Evolutionary conservation across 306 rosid species (phyloP), one percentile per base, ranked within the genome.

Genomic region (Herpetospermum pedunculosum): DNA sequence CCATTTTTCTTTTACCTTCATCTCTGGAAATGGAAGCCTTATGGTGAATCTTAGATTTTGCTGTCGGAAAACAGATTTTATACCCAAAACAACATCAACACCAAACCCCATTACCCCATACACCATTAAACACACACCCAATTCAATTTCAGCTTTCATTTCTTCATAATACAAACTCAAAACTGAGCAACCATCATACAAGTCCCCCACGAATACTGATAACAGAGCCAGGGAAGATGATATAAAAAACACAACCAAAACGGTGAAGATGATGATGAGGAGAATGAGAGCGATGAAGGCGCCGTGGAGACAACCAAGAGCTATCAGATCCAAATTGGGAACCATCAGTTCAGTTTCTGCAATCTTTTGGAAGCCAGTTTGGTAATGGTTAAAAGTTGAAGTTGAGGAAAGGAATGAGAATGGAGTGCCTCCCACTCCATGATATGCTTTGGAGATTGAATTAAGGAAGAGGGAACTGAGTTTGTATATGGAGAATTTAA

Each of bases 251-350:
- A 25, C 6, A 9, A 76, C 43, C 23, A 77, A 71, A 35, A 75
- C 4, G 37, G 63, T 1, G 5, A 75, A 80, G 71, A 74, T 40
- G 23, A 77, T 18, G 6, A 78, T 10, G 43, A 80, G 76, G 50
- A 87, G 82, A 62, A 74, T n/a, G 72, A 40, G 57, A 43, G 80
- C 77, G 14, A 86, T 76, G 80, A 84, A 75, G 2, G 79, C 63
- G 23, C 81, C 86, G 3, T 84, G 77, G 58, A 86, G 79, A 38
- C 75, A 32, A 0, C 83, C 78, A 38, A 87, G 67, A 3, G 79
- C 70, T 44, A 84, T 2, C n/a, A 82, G 82, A 40, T 84, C 83
- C 25, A 80, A 48, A 78, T 73, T 84, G 9, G 80, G 77, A 16
- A 76, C 52, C 88, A 81, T 80, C 23, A 15, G 65, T 58, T 60